Evolutionary conservation across 345 rosid genomes (phyloP), one percentile per base, ranked within the genome.

Genomic region (Eutrema yunnanense): DNA sequence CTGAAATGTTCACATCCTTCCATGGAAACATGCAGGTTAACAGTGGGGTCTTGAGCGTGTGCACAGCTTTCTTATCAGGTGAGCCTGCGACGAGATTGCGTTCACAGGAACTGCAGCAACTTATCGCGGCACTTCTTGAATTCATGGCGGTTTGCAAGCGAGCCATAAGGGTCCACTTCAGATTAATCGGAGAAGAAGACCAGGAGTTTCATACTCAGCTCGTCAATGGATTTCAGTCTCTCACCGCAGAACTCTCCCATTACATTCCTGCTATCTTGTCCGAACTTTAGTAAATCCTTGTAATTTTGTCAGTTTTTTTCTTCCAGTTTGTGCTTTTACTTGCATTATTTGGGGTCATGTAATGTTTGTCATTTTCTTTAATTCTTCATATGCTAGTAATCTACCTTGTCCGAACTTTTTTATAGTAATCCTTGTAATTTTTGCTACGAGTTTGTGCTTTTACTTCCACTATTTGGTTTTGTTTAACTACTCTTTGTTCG

Each of bases 91-190:
- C 99, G 4, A 87, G 99, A 74, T 43, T 96, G 78, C 91, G 98
- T 16, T 92, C 92, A 2, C 99, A 95, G 77, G 99, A 95, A 53
- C 83, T 95, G 63, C 99, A 95, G 80, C 98, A 95, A 76, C 96
- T 95, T 6, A 95, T 95, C 9, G 99, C 99, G 0, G 98, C 99
- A 9, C 88, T 92, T 19, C 96, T 90, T 6, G 99, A 92, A 78
- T 95, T 92, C 84, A 95, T 92, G 99, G 99, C 97, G 1, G 99
- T 95, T 59, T 96, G 99, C 75, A 95, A 95, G 83, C 90, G 99
- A 37, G 99, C 98, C 29, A 92, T 96, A 16, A 86, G 99, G 41
- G 97, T 96, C 13, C 99, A 96, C 81, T 85, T 81, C 71, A 86
- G 98, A 61, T 79, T 96, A 77, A 96, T 96, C 2, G 99, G 99